Evolutionary conservation across 108 stramenopile species (phyloP), one percentile per base, ranked within the genome.

Genomic region (Cyclotella sp.): DNA sequence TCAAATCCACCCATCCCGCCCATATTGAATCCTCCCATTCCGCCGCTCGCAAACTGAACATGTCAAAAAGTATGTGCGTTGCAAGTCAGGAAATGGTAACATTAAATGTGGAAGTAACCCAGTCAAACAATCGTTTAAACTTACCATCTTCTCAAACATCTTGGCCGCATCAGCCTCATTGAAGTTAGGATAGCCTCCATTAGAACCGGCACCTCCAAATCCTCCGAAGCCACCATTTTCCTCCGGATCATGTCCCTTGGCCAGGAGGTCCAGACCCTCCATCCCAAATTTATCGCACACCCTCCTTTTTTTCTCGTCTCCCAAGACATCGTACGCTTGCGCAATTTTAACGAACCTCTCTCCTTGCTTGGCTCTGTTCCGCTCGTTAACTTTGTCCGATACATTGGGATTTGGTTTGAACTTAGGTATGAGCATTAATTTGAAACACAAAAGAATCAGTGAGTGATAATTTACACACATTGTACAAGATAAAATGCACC

Each of bases 211-310:
- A 52, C 73, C 72, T 22, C 60, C 64, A 29, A 45, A 45, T 3
- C 85, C 85, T 21, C 88, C 88, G 63, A 86, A 87, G 3, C 90
- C 90, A 53, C 78, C 85, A 16, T n/a, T 12, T 15, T 52, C 73
- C 57, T 79, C 72, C 1, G 92, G 92, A 87, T 93, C 87, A 40
- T 77, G 62, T 51, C 89, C 93, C 41, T 75, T 78, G 46, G 86
- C 90, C 46, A 72, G 55, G 43, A 81, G 82, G 63, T 87, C 88
- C 13, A 95, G 39, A 26, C 93, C 93, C 39, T 85, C 63, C 27
- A 90, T 86, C 0, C 93, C 91, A 69, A 90, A 90, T 30, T 87
- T 76, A 59, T 95, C 93, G 68, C 92, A 95, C 10, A 95, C 74
- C 67, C 87, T 80, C 61, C 90, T 83, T 54, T 95, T 95, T 51